Conservation (phyloP, 306 rosid species). For the Prunus salicina region DNA sequence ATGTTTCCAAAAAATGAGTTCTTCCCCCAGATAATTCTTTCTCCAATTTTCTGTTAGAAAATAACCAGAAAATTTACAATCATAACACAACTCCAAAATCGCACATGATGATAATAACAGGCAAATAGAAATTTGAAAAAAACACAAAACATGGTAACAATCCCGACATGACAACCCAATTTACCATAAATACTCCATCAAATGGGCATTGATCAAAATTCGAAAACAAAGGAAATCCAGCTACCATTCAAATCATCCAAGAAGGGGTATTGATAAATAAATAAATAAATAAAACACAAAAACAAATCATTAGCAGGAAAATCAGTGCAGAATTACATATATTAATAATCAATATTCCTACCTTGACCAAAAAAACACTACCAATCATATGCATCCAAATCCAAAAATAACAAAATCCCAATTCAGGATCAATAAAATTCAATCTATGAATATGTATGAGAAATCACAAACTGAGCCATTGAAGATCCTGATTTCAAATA, state of each 20-base stretch:
- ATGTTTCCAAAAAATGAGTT: constrained; percentile 63
- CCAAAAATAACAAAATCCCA: neutral
- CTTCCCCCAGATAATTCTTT: constrained; percentile 73
- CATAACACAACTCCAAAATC: neutral
- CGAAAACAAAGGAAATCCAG: neutral
- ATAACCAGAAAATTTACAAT: constrained; percentile 1
- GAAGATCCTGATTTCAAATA: neutral
- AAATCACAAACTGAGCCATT: neutral
- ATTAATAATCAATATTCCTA: neutral
- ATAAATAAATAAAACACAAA: neutral
- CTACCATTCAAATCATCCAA: neutral
- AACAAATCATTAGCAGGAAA: neutral
- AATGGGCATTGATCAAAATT: neutral
- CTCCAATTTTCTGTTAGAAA: constrained; percentile 62
- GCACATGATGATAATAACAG: neutral
- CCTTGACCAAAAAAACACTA: neutral
- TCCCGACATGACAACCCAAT: neutral
- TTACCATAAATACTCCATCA: neutral
- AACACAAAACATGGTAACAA: neutral
- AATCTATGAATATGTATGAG: neutral
- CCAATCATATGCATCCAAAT: neutral
- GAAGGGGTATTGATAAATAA: neutral
- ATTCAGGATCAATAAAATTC: neutral
- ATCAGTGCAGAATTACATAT: neutral
- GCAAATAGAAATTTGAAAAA: neutral